Base-by-base conservation (phyloP, 176 grass and related monocot genomes). In the Eleusine indica region DNA sequence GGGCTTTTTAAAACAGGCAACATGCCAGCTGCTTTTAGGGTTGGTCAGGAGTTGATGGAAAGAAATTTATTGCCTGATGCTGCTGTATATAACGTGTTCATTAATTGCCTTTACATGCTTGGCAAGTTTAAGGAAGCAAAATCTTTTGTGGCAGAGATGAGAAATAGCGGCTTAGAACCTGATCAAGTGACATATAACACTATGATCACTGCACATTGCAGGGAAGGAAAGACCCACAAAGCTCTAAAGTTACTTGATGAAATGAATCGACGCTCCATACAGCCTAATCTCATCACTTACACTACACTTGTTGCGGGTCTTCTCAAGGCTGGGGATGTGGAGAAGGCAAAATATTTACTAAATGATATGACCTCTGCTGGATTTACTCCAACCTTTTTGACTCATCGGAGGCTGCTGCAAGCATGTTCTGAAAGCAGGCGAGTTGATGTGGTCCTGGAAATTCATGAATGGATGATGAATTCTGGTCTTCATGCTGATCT, bases 61-160 rank as follows among this genome's bases (percentile, higher is more conserved):
- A 88, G 71, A 85, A 91, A 95, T 66, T 3, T 90, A 22, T 71
- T 84, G 74, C 90, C 85, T 82, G 96, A 95, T 93, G 68, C 85
- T 84, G 82, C 86, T 88, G 77, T 93, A 69, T 98, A 98, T 86
- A 98, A 98, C 85, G 91, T 98, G 70, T 91, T 98, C 84, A 88
- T 98, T 85, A 98, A 98, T 83, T 95, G 87, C 80, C 92, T 98
- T 78, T 98, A 89, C 52, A 83, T 72, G 39, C 88, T 90, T 76
- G 89, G 89, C 44, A 94, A 93, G 47, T 80, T 60, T 58, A 60
- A 62, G 39, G 89, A 91, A 82, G 96, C 93, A 17, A 90, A 93
- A 84, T 88, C 88, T 9, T 80, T 86, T 70, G 75, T 98, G 60
- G 53, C 70, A 79, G 89, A 95, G 68, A 95, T 98, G 89, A 91